phyloP scores from a whole-genome alignment of 1,139 yeast species.

The Sugiyamaella xylanicola region DNA sequence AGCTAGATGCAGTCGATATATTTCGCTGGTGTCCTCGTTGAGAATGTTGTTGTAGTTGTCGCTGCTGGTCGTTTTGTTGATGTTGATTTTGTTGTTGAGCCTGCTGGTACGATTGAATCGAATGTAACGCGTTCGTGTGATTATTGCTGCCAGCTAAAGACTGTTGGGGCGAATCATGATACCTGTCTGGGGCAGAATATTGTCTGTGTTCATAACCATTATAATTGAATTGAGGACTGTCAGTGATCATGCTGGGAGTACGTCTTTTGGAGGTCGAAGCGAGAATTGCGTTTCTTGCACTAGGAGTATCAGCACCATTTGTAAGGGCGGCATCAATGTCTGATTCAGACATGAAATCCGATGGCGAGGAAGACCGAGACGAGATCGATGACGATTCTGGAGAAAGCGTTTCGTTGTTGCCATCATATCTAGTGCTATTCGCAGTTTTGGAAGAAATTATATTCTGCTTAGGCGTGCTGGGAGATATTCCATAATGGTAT shows the following conservation, averaged over 20 bases:
- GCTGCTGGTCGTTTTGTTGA: background rate
- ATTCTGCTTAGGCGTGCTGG: constrained; percentile 19
- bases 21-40: constrained; percentile 7
- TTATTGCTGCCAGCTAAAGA: background rate
- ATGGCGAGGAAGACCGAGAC: constrained; percentile 41
- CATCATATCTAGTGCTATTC: background rate
- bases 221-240: constrained; percentile 8
- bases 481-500: constrained; percentile 16
- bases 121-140: background rate
- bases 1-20: constrained; percentile 29
- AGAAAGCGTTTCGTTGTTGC: constrained; percentile 25
- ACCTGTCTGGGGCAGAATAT: constrained; percentile 1
- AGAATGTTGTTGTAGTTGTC: background rate
- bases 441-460: constrained; percentile 17
- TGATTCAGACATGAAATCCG: constrained; percentile 40
- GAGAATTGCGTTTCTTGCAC: constrained; percentile 15
- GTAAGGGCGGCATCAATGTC: constrained; percentile 35
- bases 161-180: constrained; percentile 9
- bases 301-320: constrained; percentile 23
- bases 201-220: constrained; percentile 11
- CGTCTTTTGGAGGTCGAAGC: constrained; percentile 3
- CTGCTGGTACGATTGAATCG: constrained; percentile 1
- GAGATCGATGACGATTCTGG: constrained; percentile 39
- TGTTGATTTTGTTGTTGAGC: constrained; percentile 2
- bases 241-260: constrained; percentile 14